Evolutionary conservation across 2,329 filamentous ascomycete species (phyloP), one percentile per base, ranked within the genome.

Genomic region (Paecilomyces sp.): DNA sequence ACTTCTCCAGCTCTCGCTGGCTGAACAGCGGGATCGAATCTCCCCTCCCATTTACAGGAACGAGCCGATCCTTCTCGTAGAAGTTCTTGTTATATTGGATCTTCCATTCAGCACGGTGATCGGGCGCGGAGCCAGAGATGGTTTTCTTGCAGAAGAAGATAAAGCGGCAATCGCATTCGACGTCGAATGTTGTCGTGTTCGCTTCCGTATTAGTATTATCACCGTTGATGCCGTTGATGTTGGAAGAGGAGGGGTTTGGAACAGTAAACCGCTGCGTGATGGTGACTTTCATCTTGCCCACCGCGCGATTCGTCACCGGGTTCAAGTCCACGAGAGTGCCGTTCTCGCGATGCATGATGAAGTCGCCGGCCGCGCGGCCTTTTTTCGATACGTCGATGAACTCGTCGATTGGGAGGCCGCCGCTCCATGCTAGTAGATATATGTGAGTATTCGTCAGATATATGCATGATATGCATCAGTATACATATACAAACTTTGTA

Each of bases 211-310:
- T 6, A 28, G 3, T 28, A 28, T 28, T 3, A 28, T 28, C 6
- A 28, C 6, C 25, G 6, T 28, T 28, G 6, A 6, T 28, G 25
- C 25, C 25, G 25, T 28, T 6, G 25, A 6, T 2, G n/a, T 47
- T 47, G 41, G 31, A 18, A 3, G n/a, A 47, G 1, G 6, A 15
- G 1, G n/a, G 6, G 30, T 31, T 9, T 3, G 31, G 31, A 24
- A 51, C 22, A 6, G 18, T 56, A 24, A 56, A 56, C 33, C 56
- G 78, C 66, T 82, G 80, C 3, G 80, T 82, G 69, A 82, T 82
- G 58, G 80, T 82, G 8, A 79, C 79, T 73, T 82, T 82, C 80
- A 82, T 82, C 73, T 82, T 82, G 63, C 79, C 79, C 25, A 82
- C 70, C 57, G 79, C 80, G 28, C 79, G 78, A 56, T 64, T 63